Conservation (phyloP, 2,329 filamentous ascomycete genomes). For the Aspergillus novofumigatus region DNA sequence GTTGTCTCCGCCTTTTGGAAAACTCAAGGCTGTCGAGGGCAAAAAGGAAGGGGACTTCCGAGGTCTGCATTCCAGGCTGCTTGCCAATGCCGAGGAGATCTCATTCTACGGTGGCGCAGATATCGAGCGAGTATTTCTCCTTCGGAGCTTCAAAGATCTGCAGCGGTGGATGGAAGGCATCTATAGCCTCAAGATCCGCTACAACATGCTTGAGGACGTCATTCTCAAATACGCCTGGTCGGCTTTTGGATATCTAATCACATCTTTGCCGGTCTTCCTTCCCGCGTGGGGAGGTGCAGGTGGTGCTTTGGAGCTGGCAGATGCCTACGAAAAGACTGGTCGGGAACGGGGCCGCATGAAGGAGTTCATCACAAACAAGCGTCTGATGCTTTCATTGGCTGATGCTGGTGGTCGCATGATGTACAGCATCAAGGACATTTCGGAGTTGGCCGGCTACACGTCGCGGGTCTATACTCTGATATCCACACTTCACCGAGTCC, state of each 20-base stretch:
- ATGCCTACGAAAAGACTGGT: slow-evolving; percentile 27
- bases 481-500: slow-evolving; percentile 87
- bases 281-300: slow-evolving; percentile 88
- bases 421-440: slow-evolving; percentile 98
- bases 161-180: slow-evolving; percentile 98
- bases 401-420: slow-evolving; percentile 98
- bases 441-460: slow-evolving; percentile 92
- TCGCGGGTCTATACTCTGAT: slow-evolving; percentile 94
- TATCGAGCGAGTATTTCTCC: slow-evolving; percentile 89
- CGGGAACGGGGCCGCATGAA: slow-evolving; percentile 88
- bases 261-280: slow-evolving; percentile 87
- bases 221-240: slow-evolving; percentile 99
- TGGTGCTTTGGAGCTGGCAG: slow-evolving; percentile 63
- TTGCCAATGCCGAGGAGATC: slow-evolving; percentile 95
- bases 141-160: slow-evolving; percentile 86
- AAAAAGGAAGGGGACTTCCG: slow-evolving; percentile 94
- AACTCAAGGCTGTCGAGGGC: slow-evolving; percentile 92
- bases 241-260: slow-evolving; percentile 90
- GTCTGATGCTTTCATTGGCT: slow-evolving; percentile 93
- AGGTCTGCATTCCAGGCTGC: slow-evolving; percentile 81
- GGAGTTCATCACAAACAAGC: slow-evolving; percentile 98
- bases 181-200: slow-evolving; percentile 94
- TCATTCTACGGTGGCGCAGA: slow-evolving; percentile 96
- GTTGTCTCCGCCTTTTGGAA: slow-evolving; percentile 91
- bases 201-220: slow-evolving; percentile 98